Base-by-base conservation (phyloP, 257 asterid species). In the Anisodus tanguticus region DNA sequence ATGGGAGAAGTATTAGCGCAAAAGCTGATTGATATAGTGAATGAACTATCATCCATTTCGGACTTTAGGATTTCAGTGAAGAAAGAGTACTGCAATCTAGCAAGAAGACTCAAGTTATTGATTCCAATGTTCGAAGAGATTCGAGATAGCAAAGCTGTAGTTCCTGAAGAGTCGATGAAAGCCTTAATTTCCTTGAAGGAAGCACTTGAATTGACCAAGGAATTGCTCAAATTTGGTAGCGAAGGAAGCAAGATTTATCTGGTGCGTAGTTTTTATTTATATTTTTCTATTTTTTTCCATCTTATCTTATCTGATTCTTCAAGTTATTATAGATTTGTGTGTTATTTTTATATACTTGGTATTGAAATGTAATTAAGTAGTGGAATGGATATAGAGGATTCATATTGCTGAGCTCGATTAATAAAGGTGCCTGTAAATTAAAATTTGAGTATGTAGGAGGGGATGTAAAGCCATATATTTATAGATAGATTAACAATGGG, bases 71-170 rank as follows among this genome's bases (percentile, higher is more conserved):
- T 62, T 68, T 80, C 88, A 51, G 98, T 97, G 84, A 97, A 95
- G 93, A 97, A 88, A 90, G 97, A 93, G 88, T 97, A 91, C 86
- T 90, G 93, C 49, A 97, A 94, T 90, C 89, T 97, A 76, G 97
- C 95, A 37, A 92, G 99, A 83, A 90, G 99, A 88, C 88, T 97
- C 85, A 97, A 97, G 93, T 91, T 97, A 45, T 87, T 97, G 92
- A 92, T 94, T 80, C 99, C 99, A 76, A 86, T 97, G 98, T 97
- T 97, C 78, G 99, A 97, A 82, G 99, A 97, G 89, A 93, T 95
- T 89, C 93, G 95, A 19, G 98, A 97, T 71, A 88, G 90, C 87
- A 92, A 91, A 76, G 94, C 90, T 77, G 74, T 86, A 51, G 60
- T 97, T 15, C 96, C 97, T 3, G 85, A 81, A 7, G 94, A 87